phyloP scores from a whole-genome alignment of 768 basidiomycete genomes.

The Suillus brevipes region DNA sequence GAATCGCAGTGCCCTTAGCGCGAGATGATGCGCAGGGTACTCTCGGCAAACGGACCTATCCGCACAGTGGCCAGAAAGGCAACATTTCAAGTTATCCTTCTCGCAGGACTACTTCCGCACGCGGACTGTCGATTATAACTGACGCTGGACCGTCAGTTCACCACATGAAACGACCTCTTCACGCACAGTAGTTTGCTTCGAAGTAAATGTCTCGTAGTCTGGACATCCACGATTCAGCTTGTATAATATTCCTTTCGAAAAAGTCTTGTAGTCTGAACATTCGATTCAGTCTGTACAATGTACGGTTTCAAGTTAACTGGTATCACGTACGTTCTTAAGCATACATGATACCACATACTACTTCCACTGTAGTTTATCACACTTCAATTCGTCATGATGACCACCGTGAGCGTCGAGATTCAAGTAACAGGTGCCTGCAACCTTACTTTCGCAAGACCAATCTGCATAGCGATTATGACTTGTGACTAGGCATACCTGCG shows the following conservation, averaged over 20 bases:
- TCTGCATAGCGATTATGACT: not conserved
- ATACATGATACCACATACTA: not conserved
- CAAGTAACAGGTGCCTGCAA: not conserved
- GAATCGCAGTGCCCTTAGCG: constrained; percentile 20
- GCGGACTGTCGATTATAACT: not conserved
- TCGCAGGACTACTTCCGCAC: not conserved
- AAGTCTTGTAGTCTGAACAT: no score
- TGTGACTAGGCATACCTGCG: not conserved
- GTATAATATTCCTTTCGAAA: no score
- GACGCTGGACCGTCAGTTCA: not conserved
- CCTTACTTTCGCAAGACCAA: not conserved
- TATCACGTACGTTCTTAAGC: not conserved
- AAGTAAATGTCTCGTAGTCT: not conserved
- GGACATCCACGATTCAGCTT: not conserved
- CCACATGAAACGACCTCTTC: not conserved
- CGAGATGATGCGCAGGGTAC: constrained; percentile 2
- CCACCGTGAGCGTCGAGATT: not conserved
- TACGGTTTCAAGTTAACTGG: not conserved
- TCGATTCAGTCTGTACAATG: not conserved
- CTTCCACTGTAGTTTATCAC: not conserved
- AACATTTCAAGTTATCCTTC: not conserved
- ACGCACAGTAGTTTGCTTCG: not conserved
- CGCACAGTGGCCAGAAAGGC: not conserved
- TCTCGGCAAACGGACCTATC: not conserved
- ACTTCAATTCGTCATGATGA: not conserved